Evolutionary conservation across 2,329 filamentous ascomycete genomes (phyloP).

Genomic region (Ceratocystis cubensis): DNA sequence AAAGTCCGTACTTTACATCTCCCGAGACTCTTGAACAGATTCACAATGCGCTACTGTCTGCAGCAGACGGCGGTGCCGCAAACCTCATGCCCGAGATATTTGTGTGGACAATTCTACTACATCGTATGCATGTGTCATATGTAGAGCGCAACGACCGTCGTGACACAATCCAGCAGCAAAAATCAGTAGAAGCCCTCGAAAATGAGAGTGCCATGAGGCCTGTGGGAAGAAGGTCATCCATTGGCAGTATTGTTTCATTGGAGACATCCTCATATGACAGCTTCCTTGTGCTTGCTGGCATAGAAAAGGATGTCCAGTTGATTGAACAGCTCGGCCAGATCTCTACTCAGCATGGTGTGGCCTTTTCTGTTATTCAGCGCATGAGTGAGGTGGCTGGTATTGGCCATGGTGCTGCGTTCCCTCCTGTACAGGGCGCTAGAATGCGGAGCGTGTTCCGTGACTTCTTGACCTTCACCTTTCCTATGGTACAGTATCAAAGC

Average conservation of each 20-base stretch:
- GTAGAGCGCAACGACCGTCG: constrained; percentile 48
- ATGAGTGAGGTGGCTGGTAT: constrained; percentile 39
- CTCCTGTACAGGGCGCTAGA: constrained; percentile 46
- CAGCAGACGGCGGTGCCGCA: constrained; percentile 42
- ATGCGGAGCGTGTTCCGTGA: constrained; percentile 55
- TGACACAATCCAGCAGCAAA: constrained; percentile 46
- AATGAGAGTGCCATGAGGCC: constrained; percentile 30
- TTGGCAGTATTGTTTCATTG: constrained; percentile 50
- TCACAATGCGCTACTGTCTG: constrained; percentile 55
- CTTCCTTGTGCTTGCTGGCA: constrained; percentile 40
- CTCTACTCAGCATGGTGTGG: constrained; percentile 38
- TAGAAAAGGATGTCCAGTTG: constrained; percentile 40
- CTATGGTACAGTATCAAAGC: constrained; percentile 57
- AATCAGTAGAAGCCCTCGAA: constrained; percentile 45
- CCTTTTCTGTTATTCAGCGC: constrained; percentile 41
- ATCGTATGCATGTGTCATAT: constrained; percentile 53
- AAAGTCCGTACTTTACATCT: constrained; percentile 51
- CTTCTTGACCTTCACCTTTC: constrained; percentile 54
- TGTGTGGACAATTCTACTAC: constrained; percentile 67
- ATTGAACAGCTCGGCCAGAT: constrained; percentile 39
- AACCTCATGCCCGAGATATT: constrained; percentile 63
- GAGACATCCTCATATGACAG: constrained; percentile 47
- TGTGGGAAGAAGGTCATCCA: constrained; percentile 43
- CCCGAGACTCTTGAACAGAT: constrained; percentile 58
- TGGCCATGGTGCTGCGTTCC: constrained; percentile 36